A percentile compares a stretch with the other conserved stretches of the same genome.
Evolutionary conservation across 106 monocot species (phyloP).

Genomic region (Apostasia shenzhenica): DNA sequence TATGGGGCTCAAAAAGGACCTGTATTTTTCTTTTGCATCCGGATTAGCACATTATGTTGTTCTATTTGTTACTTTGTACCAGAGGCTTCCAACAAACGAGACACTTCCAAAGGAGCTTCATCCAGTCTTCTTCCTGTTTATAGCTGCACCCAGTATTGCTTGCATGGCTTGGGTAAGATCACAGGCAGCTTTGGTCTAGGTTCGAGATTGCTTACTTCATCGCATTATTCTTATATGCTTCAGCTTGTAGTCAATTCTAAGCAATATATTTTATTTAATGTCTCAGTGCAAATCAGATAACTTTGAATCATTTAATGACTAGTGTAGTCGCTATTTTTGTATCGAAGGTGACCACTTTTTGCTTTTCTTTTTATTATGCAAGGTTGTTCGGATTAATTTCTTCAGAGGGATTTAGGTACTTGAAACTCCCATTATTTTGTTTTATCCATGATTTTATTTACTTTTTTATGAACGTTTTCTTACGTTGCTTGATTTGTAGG

Average conservation of each 20-base stretch:
- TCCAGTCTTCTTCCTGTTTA: slow-evolving; percentile 79
- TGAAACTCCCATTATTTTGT: too few relatives aligned
- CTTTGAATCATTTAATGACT: too few relatives aligned
- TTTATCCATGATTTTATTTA: too few relatives aligned
- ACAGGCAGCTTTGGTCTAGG: slow-evolving; percentile 39
- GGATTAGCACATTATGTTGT: slow-evolving; percentile 78
- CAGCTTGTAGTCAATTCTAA: slow-evolving; percentile 34
- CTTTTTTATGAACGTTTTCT: neutral
- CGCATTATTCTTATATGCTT: slow-evolving; percentile 53
- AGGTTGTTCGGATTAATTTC: slow-evolving; percentile 82
- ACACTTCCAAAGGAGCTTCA: too few relatives aligned
- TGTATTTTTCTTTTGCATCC: slow-evolving; percentile 57
- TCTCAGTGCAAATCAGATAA: neutral
- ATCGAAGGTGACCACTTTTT: neutral
- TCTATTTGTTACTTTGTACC: slow-evolving; percentile 75
- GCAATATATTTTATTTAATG: too few relatives aligned
- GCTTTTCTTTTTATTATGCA: slow-evolving; percentile 11
- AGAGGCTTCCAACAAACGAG: too few relatives aligned
- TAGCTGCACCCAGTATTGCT: slow-evolving; percentile 68
- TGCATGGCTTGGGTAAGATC: slow-evolving; percentile 72
- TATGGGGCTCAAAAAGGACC: slow-evolving; percentile 54
- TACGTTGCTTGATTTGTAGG: slow-evolving; percentile 7
- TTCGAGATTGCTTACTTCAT: slow-evolving; percentile 54
- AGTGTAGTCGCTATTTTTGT: neutral
- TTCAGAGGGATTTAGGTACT: slow-evolving; percentile 78